Evolutionary conservation across 768 basidiomycete genomes (phyloP).

Genomic region (Pleurotus ostreatus): DNA sequence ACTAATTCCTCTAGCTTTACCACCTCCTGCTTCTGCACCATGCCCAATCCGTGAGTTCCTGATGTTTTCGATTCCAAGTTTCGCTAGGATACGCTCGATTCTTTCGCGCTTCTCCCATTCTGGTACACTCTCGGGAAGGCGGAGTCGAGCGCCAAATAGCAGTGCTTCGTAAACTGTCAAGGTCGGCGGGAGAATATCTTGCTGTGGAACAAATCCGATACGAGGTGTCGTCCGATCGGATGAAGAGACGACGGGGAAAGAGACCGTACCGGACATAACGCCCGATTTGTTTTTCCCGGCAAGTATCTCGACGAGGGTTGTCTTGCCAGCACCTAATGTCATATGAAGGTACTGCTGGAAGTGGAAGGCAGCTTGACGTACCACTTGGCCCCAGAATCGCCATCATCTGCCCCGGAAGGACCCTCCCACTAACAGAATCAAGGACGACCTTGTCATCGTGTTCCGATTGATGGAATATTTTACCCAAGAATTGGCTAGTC

Average conservation of each 20-base stretch:
- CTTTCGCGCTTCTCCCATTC: constrained; percentile 58
- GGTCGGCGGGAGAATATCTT: constrained; percentile 75
- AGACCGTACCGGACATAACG: constrained; percentile 56
- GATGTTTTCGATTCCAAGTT: constrained; percentile 71
- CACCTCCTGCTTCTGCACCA: constrained; percentile 50
- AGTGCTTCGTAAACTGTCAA: constrained; percentile 82
- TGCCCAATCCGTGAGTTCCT: constrained; percentile 68
- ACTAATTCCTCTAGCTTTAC: constrained; percentile 77
- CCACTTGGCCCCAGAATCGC: constrained; percentile 92
- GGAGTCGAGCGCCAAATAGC: constrained; percentile 80
- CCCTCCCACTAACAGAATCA: constrained; percentile 61
- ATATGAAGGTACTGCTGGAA: neutral
- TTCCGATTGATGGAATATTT: neutral
- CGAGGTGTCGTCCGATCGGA: constrained; percentile 34
- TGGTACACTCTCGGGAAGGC: constrained; percentile 71
- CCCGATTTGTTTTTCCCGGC: constrained; percentile 83
- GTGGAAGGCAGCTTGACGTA: constrained; percentile 17
- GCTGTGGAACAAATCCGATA: constrained; percentile 85
- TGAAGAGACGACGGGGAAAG: constrained; percentile 38
- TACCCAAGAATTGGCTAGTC: constrained; percentile 15
- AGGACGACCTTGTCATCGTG: constrained; percentile 60
- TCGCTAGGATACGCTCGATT: constrained; percentile 68
- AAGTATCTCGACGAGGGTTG: constrained; percentile 86
- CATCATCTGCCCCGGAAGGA: constrained; percentile 82
- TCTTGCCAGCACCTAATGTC: constrained; percentile 74